Evolutionary conservation across 495 filamentous ascomycete genomes (phyloP), one percentile per base, ranked within the genome.

Genomic region (Patellaria atrata): DNA sequence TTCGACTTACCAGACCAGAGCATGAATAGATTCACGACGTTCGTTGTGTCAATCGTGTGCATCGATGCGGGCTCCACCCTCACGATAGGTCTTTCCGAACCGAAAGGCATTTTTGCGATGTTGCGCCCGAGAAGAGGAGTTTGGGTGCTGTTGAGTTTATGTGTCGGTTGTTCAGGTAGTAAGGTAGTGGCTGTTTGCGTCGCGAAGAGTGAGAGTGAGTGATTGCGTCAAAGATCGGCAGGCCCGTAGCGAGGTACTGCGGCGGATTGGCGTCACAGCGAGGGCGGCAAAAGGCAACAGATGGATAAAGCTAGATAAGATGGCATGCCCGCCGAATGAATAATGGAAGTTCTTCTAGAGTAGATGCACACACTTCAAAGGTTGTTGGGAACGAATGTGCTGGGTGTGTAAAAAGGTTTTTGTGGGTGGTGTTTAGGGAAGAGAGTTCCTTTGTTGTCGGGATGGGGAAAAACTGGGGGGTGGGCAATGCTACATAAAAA

Each of bases 1-100:
- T n/a, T n/a, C n/a, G 8, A 68, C 83, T 71, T 63, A 94, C 86
- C 85, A 59, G 84, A 85, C 84, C 87, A 94, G 76, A 97, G 91
- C 62, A 83, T 83, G 59, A 89, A 91, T 23, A 97, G 74, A 50
- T 86, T 92, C 60, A 92, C 81, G 10, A 79, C 75, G 52, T 93
- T 92, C 35, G 77, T 65, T 1, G 89, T 92, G 59, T 94, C 85
- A 48, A 97, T 80, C 56, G 89, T 84, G 62, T 87, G 80, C 48
- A 94, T 84, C 46, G 45, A 39, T 19, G 33, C 39, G 21, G 40
- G 33, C 27, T 55, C 49, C 17, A 60, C 47, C 18, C 43, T 42
- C 41, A 60, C 38, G 30, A 60, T 37, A 15, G 53, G 44, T 21
- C 37, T 31, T 30, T 41, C 41, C 4, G 53, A 47, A 26, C 40